These are phyloP conservation scores for Wickerhamomyces queroliae DNA, from an alignment of 805 yeast genomes.

Conservation along the genomic window DNA sequence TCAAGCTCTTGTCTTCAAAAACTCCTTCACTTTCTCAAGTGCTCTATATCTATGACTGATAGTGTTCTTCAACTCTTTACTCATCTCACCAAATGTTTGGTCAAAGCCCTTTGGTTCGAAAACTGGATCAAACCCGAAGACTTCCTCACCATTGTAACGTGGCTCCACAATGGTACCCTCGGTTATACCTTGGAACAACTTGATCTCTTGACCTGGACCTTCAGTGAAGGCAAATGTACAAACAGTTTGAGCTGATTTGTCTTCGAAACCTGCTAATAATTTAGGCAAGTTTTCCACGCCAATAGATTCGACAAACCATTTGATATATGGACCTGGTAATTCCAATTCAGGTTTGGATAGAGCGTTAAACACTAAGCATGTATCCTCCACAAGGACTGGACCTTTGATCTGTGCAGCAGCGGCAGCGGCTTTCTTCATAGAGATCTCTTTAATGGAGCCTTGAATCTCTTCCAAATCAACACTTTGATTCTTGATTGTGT, in stretches of 20 bases:
- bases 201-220: constrained; percentile 69
- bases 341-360: constrained; percentile 45
- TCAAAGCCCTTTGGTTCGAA: constrained; percentile 77
- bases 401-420: constrained; percentile 64
- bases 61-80: constrained; percentile 63
- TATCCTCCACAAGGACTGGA: constrained; percentile 93
- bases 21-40: constrained; percentile 61
- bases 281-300: constrained; percentile 76
- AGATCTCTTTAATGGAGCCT: constrained; percentile 79
- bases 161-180: constrained; percentile 70
- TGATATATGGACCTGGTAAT: constrained; percentile 92
- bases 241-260: constrained; percentile 80
- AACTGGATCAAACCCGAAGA: constrained; percentile 93
- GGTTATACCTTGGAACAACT: constrained; percentile 79
- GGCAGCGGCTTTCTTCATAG: constrained; percentile 68
- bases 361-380: constrained; percentile 81
- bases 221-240: constrained; percentile 91
- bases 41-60: constrained; percentile 90
- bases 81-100: constrained; percentile 88
- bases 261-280: constrained; percentile 75
- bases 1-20: constrained; percentile 28
- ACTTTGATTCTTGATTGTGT: constrained; percentile 49
- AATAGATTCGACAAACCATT: constrained; percentile 80
- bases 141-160: constrained; percentile 59
- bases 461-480: constrained; percentile 89